Base-by-base conservation (phyloP, 352 stramenopile species). In the Phytopythium boreale region DNA sequence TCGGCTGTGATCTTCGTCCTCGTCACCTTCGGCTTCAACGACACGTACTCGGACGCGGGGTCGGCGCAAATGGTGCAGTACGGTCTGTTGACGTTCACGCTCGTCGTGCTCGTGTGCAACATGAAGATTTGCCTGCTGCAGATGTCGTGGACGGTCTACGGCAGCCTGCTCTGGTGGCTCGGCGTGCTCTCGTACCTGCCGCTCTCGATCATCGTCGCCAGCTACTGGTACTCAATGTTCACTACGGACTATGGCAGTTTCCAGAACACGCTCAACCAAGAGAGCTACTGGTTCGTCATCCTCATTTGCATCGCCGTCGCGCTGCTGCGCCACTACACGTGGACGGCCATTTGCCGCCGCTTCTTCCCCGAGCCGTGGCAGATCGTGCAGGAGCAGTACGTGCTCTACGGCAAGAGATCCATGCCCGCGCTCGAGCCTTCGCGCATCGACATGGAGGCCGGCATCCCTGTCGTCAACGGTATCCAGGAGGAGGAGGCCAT, bases 41-140 rank as follows among this genome's bases (percentile, higher is more conserved):
- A 87, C 12, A 70, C 89, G 24, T 36, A 79, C 26, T 83, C 81
- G 37, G 89, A 88, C 51, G 87, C 83, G 5, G 87, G 96, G 63
- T 97, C 92, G n/a, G 84, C 89, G 47, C 80, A 89, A 19, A 89
- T 95, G 66, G 91, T 97, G 59, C 80, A 98, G 63, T 96, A 97
- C 61, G 88, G 97, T 29, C 82, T 96, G 55, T 82, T 97, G 1
- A 89, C 93, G 36, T 99, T 98, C 75, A 96, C 91, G 22, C 88
- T 94, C 65, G 82, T 98, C 12, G 87, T 99, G 44, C 82, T 98
- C 60, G 75, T 98, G 4, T 82, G 95, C 47, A 98, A 98, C 62
- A 78, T 97, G 63, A 99, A 99, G 83, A 82, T 94, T 44, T 72
- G 63, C 24, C 71, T 91, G 73, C 64, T 92, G 34, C 86, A 94